phyloP scores from a whole-genome alignment of 345 rosid species.

The Linum lewisii region DNA sequence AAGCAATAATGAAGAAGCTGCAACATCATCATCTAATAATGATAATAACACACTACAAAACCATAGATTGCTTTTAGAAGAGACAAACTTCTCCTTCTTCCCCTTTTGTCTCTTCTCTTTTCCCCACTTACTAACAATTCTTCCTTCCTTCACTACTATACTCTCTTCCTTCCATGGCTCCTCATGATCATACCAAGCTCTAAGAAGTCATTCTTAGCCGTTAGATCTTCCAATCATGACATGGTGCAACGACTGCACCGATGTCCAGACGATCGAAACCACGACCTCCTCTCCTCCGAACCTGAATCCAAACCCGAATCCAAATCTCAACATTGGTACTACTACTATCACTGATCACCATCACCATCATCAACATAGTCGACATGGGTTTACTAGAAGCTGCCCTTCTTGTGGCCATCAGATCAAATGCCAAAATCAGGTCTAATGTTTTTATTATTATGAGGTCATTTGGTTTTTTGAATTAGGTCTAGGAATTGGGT shows the following conservation, averaged over 20 bases:
- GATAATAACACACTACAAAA: too few relatives aligned
- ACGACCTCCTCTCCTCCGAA: slow-evolving; percentile 28
- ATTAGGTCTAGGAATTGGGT: too few relatives aligned
- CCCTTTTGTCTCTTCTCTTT: slow-evolving; percentile 5
- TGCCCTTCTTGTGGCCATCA: slow-evolving; percentile 96
- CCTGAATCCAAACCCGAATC: slow-evolving; percentile 6
- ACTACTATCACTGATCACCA: slow-evolving; percentile 17
- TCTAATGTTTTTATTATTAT: slow-evolving; percentile 8
- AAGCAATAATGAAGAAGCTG: neutral
- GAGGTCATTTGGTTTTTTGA: too few relatives aligned
- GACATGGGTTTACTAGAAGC: slow-evolving; percentile 22
- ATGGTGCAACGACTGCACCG: slow-evolving; percentile 83
- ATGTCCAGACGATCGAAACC: slow-evolving; percentile 52
- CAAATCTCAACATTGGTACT: too few relatives aligned
- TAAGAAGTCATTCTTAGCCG: neutral
- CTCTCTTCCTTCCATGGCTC: neutral
- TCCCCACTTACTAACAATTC: slow-evolving; percentile 9
- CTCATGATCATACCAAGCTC: neutral
- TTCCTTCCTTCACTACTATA: neutral
- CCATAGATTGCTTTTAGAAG: slow-evolving; percentile 24
- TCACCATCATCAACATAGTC: slow-evolving; percentile 13
- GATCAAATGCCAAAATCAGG: slow-evolving; percentile 67
- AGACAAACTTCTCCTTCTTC: slow-evolving; percentile 33
- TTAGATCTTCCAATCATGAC: slow-evolving; percentile 40
- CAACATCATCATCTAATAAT: neutral